Evolutionary conservation across 225 moss, liverwort and hornwort genomes (phyloP), one percentile per base, ranked within the genome.

Genomic region (Antitrichia curtipendula): DNA sequence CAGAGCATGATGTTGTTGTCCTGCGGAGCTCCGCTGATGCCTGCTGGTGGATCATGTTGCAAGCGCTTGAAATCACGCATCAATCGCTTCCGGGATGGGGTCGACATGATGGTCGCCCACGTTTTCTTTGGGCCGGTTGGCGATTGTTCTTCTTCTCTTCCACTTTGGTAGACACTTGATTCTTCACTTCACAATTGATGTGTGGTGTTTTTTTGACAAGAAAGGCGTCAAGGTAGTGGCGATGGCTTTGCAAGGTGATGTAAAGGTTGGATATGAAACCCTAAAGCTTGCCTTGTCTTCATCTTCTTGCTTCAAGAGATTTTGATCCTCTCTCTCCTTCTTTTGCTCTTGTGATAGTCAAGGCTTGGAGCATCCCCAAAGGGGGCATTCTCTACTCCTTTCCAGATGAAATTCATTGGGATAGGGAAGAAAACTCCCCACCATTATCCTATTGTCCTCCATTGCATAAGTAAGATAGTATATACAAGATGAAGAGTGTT

Each of bases 41-140:
- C 97, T 11, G 98, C 96, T 28, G 98, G 98, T 7, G 98, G 97
- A 90, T 99, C 98, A 94, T 99, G 98, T 85, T 99, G 98, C 92
- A 99, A 88, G 79, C 98, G 98, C 95, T 96, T 99, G 90, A 99
- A 99, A 95, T 99, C 98, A 78, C 98, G 96, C 98, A 99, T 99
- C 96, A 99, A 86, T 85, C 98, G 88, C 91, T 99, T 99, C 13
- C 98, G 93, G 54, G 98, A 97, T 40, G 98, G 98, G 56, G 98
- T 99, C 83, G 96, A 99, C 98, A 99, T 97, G 94, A 85, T 88
- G 72, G 73, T 70, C 36, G 61, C 71, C 87, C 80, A 79, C 88
- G 41, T 50, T 86, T 86, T 56, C 17, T 71, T 38, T 59, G 28
- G 5, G 59, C 13, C 13, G 8, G 12, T 18, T n/a, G 7, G 10